These are phyloP conservation scores for Agrocybe praecox DNA, from an alignment of 768 basidiomycete species.

Conservation along the genomic window DNA sequence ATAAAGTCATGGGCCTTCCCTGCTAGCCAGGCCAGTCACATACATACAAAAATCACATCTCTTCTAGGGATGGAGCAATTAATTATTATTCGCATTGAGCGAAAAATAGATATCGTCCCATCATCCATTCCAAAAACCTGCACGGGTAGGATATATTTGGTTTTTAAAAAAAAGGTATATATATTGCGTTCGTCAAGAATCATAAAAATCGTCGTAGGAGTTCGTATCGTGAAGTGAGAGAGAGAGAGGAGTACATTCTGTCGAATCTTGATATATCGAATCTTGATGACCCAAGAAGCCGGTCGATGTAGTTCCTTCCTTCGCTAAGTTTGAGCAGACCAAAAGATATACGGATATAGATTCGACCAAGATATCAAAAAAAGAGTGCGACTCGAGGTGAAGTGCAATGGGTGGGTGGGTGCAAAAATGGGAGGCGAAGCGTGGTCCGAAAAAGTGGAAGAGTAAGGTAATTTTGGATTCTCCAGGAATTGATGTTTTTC, in stretches of 20 bases:
- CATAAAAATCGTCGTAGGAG: conserved; percentile 29
- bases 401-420: neutral
- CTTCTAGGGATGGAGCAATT: neutral
- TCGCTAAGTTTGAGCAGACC: conserved; percentile 1
- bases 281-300: neutral
- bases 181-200: conserved; percentile 42
- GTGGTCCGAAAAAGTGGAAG: conserved; percentile 8
- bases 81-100: neutral
- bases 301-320: conserved; percentile 7
- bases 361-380: conserved; percentile 18
- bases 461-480: conserved; percentile 27
- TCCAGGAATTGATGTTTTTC: conserved; percentile 31
- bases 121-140: too few species aligned
- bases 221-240: conserved; percentile 5
- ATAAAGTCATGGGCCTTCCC: neutral
- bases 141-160: too few species aligned
- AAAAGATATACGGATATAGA: conserved; percentile 14
- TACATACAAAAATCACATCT: too few species aligned
- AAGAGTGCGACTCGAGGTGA: conserved; percentile 15
- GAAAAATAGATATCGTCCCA: too few species aligned
- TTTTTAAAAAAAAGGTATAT: neutral
- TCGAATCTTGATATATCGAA: conserved; percentile 11
- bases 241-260: neutral
- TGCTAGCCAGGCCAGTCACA: too few species aligned
- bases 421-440: conserved; percentile 24